Evolutionary conservation across 2,329 filamentous ascomycete genomes (phyloP), one percentile per base, ranked within the genome.

Genomic region (Aureobasidium sp.): DNA sequence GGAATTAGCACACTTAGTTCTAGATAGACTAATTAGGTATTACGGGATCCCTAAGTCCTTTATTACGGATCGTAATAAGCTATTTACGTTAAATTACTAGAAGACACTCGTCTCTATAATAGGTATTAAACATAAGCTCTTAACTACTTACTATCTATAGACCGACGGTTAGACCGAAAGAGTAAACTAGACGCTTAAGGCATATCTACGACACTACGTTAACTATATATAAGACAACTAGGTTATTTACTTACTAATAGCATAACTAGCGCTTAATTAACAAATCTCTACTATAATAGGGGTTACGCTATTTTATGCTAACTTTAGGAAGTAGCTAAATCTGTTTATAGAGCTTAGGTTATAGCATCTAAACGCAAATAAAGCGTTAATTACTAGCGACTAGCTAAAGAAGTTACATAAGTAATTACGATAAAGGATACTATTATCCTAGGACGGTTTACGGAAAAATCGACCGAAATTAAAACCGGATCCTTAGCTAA

Each of bases 81-180:
- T 61, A 7, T 63, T 63, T 53, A 61, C 38, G 32, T 60, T 45
- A 21, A 58, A 59, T 48, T 59, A 53, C 53, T 60, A 45, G 58
- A 58, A 58, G 30, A 56, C 54, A 12, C 47, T 60, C 14, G 35
- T 59, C 2, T 40, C 24, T 50, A 48, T 17, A 24, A 49, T 60
- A 14, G 56, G 57, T 24, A 61, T 65, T 10, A 48, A 61, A 45
- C 34, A 55, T 25, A 56, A 59, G 21, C 55, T 63, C 2, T 63
- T 55, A 3, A 66, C 60, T 12, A 55, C 59, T n/a, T 64, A 60
- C 50, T 56, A 68, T 50, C 54, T 55, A 4, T 29, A 65, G 52
- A 65, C 59, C 2, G 57, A 67, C 52, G 54, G 62, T 10, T 51
- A 63, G 54, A 66, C 56, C 2, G 60, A 67, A 55, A 54, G 56